Base-by-base conservation (phyloP, 345 rosid species). In the Adansonia digitata region DNA sequence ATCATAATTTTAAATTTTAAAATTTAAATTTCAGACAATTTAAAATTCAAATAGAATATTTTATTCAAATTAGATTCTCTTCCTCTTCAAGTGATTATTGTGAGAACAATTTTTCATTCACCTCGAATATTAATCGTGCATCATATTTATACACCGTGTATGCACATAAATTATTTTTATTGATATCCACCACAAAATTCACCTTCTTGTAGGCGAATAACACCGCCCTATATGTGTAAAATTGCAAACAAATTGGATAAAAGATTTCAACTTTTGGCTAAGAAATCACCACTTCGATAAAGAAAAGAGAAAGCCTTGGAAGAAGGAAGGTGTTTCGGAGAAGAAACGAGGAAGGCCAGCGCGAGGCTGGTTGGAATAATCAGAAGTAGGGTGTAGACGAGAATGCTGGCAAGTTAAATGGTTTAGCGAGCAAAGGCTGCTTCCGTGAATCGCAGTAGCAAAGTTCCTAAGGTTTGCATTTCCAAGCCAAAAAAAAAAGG, bases 291-390 rank as follows among this genome's bases (percentile, higher is more conserved):
- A 22, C 1, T 43, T 31, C 1, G 4, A 29, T 7, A 34, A 59
- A 42, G 46, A 52, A 9, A 22, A 75, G 66, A 59, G 14, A 22
- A 27, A 85, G 73, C 95, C 91, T 93, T 82, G 34, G 81, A 80
- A 61, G 92, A 67, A 42, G 98, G 97, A 71, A 93, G 92, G 18
- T n/a, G 76, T 75, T 49, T 82, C 82, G 42, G 92, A 93, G 83
- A 87, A 90, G 90, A 92, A 94, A 51, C 95, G 95, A 74, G 94
- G 95, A 20, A 88, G 89, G 48, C 91, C 89, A 12, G 92, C 97
- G 40, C 92, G 98, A 70, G 93, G 88, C 73, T 91, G 94, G 81
- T 86, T 84, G 34, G 84, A 64, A 73, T 78, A 86, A 40, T 89
- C 84, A 4, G 65, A 73, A 0, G 87, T n/a, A 56, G 72, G 77